Conservation (phyloP, 208 protist species). For the Leishmania martiniquensis region DNA sequence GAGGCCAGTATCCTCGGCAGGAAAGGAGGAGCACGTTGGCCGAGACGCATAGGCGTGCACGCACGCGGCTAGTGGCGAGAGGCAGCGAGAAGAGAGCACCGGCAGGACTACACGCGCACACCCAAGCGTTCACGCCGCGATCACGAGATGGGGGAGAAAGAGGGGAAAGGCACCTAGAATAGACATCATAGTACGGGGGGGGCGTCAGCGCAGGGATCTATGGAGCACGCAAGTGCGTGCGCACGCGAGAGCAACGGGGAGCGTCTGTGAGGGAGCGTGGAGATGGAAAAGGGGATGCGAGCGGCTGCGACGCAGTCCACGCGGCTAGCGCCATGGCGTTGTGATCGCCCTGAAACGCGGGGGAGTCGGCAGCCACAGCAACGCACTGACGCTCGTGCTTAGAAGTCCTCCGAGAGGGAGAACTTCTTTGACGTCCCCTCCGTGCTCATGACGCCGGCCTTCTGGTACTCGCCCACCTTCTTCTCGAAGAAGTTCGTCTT, state of each 20-base stretch:
- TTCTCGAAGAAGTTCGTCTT: slow-evolving; percentile 99
- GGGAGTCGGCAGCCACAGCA: background rate
- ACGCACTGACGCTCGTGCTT: background rate
- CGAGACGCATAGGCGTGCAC: background rate
- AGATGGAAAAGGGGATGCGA: background rate
- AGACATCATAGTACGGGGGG: background rate
- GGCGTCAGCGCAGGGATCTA: background rate
- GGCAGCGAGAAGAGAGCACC: background rate
- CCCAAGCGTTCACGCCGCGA: background rate
- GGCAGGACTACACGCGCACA: background rate
- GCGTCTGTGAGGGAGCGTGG: background rate
- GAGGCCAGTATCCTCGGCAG: background rate
- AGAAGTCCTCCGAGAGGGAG: slow-evolving; percentile 93
- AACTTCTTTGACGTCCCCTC: slow-evolving; percentile 86
- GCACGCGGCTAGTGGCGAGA: too few relatives aligned
- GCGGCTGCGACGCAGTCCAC: background rate
- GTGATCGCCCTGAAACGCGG: background rate
- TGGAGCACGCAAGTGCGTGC: background rate
- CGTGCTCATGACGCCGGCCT: slow-evolving; percentile 95
- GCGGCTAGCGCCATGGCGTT: background rate
- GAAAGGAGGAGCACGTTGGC: background rate
- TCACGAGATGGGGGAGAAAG: background rate
- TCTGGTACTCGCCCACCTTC: slow-evolving; percentile 99
- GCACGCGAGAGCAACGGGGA: background rate
- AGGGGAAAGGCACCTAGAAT: background rate